Evolutionary conservation across 768 basidiomycete genomes (phyloP), one percentile per base, ranked within the genome.

Genomic region (Boletus rubescentipes): DNA sequence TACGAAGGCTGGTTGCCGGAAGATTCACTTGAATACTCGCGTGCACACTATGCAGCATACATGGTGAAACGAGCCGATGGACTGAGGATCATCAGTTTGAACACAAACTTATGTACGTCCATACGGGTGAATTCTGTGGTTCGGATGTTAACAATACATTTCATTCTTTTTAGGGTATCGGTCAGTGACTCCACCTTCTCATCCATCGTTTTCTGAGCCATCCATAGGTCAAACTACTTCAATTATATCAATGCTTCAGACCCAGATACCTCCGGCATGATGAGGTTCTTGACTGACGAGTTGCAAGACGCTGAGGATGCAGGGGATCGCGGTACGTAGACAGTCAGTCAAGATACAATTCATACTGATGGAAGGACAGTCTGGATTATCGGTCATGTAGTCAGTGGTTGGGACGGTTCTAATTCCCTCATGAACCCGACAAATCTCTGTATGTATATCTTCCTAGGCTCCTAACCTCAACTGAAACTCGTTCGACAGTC

Each of bases 221-320:
- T 44, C 38, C 50, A 59, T 57, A 84, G 83, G 45, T 75, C 83
- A 12, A 91, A 91, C 65, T 83, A 79, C 58, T 87, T 89, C 72
- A 87, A 86, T 66, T 91, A 86, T 62, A 84, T 91, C 71, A 88
- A 91, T 61, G 77, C 87, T 63, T 83, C 83, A 21, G 66, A 79
- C 23, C 79, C 84, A 11, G 89, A 91, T 67, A 74, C 75, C 37
- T 89, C 86, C 40, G 88, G 89, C 20, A 87, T 90, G 83, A 73
- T 91, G 60, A 77, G 86, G 35, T 90, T 89, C 71, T 62, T 91
- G 58, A 90, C 89, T 7, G 84, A 89, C 54, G 87, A 91, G 65
- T 72, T 91, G 14, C 89, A 91, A 67, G 84, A 76, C 48, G 88
- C 89, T 9, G 89, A 91, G 68, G 89, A 91, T 63, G 76, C 77